phyloP scores from a whole-genome alignment of 345 rosid species.

The Arabidopsis arenosa region DNA sequence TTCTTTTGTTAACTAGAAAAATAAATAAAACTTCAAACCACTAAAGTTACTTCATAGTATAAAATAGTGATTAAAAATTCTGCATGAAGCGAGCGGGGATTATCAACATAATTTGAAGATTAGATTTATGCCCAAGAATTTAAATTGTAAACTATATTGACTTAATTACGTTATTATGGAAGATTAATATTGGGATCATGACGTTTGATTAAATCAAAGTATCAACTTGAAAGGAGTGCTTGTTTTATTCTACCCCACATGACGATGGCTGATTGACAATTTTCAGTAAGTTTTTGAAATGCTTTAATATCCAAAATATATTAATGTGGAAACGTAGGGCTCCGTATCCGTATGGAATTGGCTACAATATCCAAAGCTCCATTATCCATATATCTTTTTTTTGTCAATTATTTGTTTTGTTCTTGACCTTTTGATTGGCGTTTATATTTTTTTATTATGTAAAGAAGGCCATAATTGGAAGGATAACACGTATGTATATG shows the following conservation, averaged over 20 bases:
- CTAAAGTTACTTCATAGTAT: too few species aligned
- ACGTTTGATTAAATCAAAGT: constrained; percentile 28
- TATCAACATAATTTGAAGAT: too few species aligned
- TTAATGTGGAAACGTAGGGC: constrained; percentile 33
- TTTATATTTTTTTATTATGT: background rate
- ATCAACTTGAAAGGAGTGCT: constrained; percentile 42
- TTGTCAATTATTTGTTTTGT: background rate
- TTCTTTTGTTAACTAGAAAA: too few species aligned
- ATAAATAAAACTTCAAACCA: too few species aligned
- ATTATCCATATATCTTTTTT: constrained; percentile 26
- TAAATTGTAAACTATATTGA: background rate
- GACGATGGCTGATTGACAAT: constrained; percentile 38
- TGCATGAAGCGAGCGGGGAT: too few species aligned
- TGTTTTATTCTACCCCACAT: constrained; percentile 32
- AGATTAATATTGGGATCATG: constrained; percentile 24
- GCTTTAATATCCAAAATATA: background rate
- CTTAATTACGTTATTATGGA: constrained; percentile 11
- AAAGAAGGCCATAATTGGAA: constrained; percentile 18
- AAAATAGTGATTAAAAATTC: too few species aligned
- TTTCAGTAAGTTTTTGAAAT: background rate
- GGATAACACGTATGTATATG: constrained; percentile 34
- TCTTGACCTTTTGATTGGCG: background rate
- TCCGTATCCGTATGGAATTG: constrained; percentile 36
- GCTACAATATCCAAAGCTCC: constrained; percentile 33
- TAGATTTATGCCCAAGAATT: too few species aligned